phyloP scores from a whole-genome alignment of 257 asterid genomes.

The Apocynum venetum region DNA sequence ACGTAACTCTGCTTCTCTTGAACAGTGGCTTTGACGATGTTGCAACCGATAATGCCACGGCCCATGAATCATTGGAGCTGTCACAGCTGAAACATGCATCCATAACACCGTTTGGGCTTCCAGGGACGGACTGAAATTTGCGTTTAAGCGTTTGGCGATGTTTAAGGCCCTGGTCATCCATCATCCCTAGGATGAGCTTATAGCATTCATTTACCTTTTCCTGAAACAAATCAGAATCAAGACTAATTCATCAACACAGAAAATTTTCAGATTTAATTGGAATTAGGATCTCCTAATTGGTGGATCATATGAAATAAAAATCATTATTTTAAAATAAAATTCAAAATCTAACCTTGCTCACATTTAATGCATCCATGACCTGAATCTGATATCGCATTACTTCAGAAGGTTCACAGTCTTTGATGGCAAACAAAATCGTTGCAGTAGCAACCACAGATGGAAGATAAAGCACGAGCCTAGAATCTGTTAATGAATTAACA shows the following conservation, averaged over 20 bases:
- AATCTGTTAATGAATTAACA: conserved; percentile 42
- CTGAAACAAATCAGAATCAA: conserved; percentile 19
- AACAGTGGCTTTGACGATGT: conserved; percentile 24
- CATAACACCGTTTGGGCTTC: conserved; percentile 44
- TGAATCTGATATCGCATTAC: conserved; percentile 6
- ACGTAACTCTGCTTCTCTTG: conserved; percentile 35
- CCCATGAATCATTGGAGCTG: conserved; percentile 49
- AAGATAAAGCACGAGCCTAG: conserved; percentile 46
- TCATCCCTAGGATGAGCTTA: conserved; percentile 28
- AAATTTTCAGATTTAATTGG: conserved; percentile 1
- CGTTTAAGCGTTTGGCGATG: conserved; percentile 29
- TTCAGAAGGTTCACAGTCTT: conserved; percentile 7
- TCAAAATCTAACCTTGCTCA: conserved; percentile 31
- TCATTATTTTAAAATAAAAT: neutral
- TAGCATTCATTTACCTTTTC: conserved; percentile 32
- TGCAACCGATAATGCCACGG: conserved; percentile 18
- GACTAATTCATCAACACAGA: neutral
- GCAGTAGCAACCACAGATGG: conserved; percentile 54
- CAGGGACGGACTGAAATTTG: conserved; percentile 30
- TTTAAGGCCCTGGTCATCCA: conserved; percentile 14
- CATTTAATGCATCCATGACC: conserved; percentile 29
- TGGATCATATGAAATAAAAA: neutral
- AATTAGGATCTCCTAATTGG: neutral
- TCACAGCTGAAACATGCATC: conserved; percentile 46
- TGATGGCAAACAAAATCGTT: conserved; percentile 20